Evolutionary conservation across 2,329 filamentous ascomycete species (phyloP).

Genomic region (Neopestalotiopsis clavispora): DNA sequence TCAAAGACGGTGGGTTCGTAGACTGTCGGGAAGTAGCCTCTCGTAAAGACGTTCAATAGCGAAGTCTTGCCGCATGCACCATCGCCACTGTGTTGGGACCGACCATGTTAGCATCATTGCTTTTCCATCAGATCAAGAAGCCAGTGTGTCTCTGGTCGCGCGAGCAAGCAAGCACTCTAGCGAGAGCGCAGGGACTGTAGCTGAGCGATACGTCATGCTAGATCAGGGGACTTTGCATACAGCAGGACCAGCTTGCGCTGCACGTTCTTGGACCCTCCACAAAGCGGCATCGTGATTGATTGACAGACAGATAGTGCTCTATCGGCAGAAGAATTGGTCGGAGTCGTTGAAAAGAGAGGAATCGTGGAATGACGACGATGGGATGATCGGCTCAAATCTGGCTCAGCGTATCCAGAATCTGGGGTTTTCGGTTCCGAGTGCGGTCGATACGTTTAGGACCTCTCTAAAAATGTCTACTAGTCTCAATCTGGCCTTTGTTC

Average conservation of each 20-base stretch:
- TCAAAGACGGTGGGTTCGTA: slow-evolving; percentile 99
- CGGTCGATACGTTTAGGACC: not conserved
- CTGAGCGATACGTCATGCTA: slow-evolving; percentile 6
- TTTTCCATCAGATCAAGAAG: not conserved
- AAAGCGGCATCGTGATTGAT: slow-evolving; percentile 49
- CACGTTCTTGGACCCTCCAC: slow-evolving; percentile 80
- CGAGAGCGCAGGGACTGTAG: slow-evolving; percentile 7
- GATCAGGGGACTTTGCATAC: slow-evolving; percentile 52
- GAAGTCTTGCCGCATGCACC: slow-evolving; percentile 98
- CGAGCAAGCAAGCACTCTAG: not conserved
- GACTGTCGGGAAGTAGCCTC: slow-evolving; percentile 98
- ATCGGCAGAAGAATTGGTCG: too few relatives aligned
- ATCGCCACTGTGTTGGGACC: slow-evolving; percentile 70
- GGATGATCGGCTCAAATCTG: not conserved
- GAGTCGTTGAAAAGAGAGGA: not conserved
- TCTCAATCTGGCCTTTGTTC: not conserved
- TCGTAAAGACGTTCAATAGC: slow-evolving; percentile 95
- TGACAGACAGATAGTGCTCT: not conserved
- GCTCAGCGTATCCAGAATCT: not conserved
- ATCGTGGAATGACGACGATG: not conserved
- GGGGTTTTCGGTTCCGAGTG: not conserved
- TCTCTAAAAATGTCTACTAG: not conserved
- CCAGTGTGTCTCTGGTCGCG: not conserved
- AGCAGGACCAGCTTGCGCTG: slow-evolving; percentile 96
- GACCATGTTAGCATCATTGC: not conserved